A percentile compares a stretch with the other conserved stretches of the same genome.
phyloP scores from a whole-genome alignment of 805 yeast genomes.

The Metschnikowia arizonensis region DNA sequence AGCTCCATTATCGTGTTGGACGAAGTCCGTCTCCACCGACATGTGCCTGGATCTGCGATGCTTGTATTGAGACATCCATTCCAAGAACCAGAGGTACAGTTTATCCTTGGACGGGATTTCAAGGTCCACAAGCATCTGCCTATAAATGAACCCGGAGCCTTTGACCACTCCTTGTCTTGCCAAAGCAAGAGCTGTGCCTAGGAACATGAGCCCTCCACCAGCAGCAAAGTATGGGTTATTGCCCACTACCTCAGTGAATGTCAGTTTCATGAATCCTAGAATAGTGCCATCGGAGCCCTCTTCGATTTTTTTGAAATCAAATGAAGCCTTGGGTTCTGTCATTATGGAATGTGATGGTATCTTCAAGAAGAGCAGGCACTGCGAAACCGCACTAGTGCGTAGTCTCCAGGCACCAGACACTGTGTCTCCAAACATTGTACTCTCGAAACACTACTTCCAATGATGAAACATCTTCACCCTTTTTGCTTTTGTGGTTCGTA shows the following conservation, averaged over 20 bases:
- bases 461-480: background rate
- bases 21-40: conserved; percentile 81
- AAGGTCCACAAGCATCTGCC: conserved; percentile 83
- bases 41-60: conserved; percentile 74
- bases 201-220: conserved; percentile 94
- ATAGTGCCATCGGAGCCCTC: conserved; percentile 36
- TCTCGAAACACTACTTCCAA: no score
- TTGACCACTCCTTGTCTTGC: conserved; percentile 65
- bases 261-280: conserved; percentile 29
- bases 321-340: conserved; percentile 11
- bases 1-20: conserved; percentile 90
- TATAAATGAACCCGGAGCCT: conserved; percentile 63
- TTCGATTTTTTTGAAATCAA: conserved; percentile 37
- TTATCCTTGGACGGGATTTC: conserved; percentile 93
- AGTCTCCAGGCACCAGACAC: background rate
- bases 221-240: conserved; percentile 96
- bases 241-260: conserved; percentile 52
- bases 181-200: conserved; percentile 85
- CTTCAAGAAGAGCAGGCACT: no score
- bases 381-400: no score
- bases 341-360: background rate
- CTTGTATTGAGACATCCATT: conserved; percentile 90
- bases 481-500: background rate
- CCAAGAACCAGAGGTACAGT: conserved; percentile 90
- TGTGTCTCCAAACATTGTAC: no score